These are phyloP conservation scores for Phialophora verrucosa DNA, from an alignment of 2,329 filamentous ascomycete species.

Conservation along the genomic window DNA sequence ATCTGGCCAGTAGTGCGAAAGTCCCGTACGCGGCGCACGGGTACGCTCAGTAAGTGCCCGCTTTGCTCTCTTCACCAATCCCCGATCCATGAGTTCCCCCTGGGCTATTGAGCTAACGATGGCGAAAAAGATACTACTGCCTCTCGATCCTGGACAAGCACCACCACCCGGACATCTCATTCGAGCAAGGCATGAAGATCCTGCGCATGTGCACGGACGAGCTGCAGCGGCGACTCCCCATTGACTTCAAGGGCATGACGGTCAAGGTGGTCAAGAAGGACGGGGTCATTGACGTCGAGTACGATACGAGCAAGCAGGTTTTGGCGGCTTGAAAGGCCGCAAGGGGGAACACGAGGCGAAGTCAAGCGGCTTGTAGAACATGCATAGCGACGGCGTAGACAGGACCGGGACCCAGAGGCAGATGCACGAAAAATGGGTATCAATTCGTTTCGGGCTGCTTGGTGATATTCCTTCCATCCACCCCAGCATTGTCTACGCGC, in stretches of 20 bases:
- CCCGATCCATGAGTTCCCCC: not conserved
- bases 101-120: not conserved
- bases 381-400: conserved; percentile 35
- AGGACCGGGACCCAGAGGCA: not conserved
- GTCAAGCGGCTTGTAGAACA: conserved; percentile 12
- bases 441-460: conserved; percentile 2
- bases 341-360: not conserved
- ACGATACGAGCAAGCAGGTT: conserved; percentile 74
- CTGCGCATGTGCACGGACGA: conserved; percentile 95
- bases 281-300: conserved; percentile 82
- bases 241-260: conserved; percentile 96
- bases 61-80: not conserved
- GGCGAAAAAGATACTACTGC: conserved; percentile 77
- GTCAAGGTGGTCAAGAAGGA: conserved; percentile 97
- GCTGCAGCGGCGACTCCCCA: conserved; percentile 92
- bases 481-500: not conserved
- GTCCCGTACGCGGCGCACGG: conserved; percentile 96
- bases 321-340: conserved; percentile 48
- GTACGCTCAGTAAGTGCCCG: conserved; percentile 82
- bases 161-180: conserved; percentile 90
- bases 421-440: conserved; percentile 16
- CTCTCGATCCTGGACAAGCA: conserved; percentile 98
- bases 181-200: conserved; percentile 89
- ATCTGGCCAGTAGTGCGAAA: conserved; percentile 84
- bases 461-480: not conserved